Conservation (phyloP, 2,329 filamentous ascomycete species). For the Ceratocystis ficicola region DNA sequence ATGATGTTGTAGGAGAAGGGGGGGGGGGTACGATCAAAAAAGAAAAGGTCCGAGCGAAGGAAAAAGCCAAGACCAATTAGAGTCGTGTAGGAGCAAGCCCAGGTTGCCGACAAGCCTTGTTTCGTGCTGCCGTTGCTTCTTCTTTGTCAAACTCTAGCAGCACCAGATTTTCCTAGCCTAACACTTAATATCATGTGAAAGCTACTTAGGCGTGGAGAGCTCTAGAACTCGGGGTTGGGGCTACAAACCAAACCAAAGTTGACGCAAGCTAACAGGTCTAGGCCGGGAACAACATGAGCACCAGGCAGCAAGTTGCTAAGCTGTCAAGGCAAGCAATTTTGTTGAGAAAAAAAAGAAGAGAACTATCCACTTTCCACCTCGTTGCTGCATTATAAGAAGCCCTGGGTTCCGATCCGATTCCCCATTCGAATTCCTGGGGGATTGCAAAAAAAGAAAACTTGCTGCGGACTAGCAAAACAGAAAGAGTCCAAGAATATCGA, state of each 20-base stretch:
- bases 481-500: slow-evolving; percentile 3
- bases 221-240: background rate
- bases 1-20: too few species aligned
- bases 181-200: background rate
- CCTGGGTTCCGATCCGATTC: background rate
- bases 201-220: background rate
- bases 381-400: background rate
- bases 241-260: background rate
- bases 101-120: background rate
- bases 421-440: background rate
- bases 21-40: background rate
- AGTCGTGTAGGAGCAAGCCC: slow-evolving; percentile 4
- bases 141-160: background rate
- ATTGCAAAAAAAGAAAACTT: background rate
- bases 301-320: background rate
- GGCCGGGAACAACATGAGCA: background rate
- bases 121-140: background rate
- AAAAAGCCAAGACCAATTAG: slow-evolving; percentile 11
- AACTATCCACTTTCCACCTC: background rate
- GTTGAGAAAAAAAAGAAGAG: background rate
- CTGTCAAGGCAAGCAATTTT: background rate
- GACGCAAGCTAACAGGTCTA: background rate
- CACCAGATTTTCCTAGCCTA: background rate
- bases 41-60: background rate
- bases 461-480: background rate